Percentiles rank a stretch among this genome's conserved stretches.
phyloP scores from a whole-genome alignment of 2,329 filamentous ascomycete genomes.

The Aspergillus japonicus region DNA sequence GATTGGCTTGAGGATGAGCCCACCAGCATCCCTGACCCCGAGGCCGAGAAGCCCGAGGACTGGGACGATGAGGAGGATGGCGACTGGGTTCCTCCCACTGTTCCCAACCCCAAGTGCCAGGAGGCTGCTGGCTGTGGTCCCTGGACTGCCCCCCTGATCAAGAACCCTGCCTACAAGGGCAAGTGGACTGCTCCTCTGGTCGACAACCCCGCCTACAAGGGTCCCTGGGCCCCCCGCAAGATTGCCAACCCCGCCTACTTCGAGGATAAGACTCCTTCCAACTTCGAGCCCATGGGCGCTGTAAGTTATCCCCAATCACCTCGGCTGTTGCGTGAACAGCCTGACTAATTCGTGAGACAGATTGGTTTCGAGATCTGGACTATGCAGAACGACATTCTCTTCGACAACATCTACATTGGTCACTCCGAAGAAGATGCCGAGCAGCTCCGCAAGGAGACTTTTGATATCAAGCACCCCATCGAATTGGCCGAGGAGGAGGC shows the following conservation, averaged over 20 bases:
- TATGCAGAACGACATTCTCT: constrained; percentile 98
- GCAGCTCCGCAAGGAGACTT: constrained; percentile 85
- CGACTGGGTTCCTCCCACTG: constrained; percentile 87
- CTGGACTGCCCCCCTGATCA: constrained; percentile 88
- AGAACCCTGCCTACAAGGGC: constrained; percentile 98
- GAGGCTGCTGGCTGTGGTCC: constrained; percentile 91
- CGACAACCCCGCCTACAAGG: constrained; percentile 98
- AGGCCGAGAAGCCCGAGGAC: constrained; percentile 95
- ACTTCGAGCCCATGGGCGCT: constrained; percentile 97
- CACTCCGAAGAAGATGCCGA: constrained; percentile 92
- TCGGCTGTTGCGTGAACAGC: background rate
- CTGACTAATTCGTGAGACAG: constrained; percentile 43
- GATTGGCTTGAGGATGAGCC: constrained; percentile 96
- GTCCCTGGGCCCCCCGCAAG: constrained; percentile 89
- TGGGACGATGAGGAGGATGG: constrained; percentile 99
- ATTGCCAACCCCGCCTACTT: constrained; percentile 95
- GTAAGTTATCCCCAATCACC: constrained; percentile 56
- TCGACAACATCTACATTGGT: constrained; percentile 99
- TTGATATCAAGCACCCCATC: constrained; percentile 78
- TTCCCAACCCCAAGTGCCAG: constrained; percentile 93
- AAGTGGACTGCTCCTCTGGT: constrained; percentile 92
- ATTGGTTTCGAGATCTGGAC: constrained; percentile 99
- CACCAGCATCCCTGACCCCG: constrained; percentile 79
- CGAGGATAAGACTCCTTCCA: constrained; percentile 93
- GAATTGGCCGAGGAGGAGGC: constrained; percentile 80